Base-by-base conservation (phyloP, 208 protist species). In the Leishmania guyanensis region DNA sequence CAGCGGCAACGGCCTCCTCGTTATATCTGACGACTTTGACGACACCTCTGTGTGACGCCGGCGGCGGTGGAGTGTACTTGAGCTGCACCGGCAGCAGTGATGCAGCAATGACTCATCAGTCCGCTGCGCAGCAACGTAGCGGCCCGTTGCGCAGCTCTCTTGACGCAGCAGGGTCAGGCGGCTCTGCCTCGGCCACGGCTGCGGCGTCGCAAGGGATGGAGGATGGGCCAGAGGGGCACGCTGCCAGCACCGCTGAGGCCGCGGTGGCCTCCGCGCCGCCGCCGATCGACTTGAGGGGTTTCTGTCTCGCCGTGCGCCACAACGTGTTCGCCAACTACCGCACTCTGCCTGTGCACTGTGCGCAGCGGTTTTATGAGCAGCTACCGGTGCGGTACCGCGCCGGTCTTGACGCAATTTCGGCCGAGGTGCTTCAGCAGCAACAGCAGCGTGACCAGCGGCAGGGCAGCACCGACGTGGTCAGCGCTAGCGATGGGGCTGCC, bases 321-420 rank as follows among this genome's bases (percentile, higher is more conserved):
- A 82, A 79, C 82, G 89, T 93, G 5, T 96, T 88, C 73, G 88
- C 90, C 14, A 96, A 96, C 82, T 96, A 89, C 83, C 69, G 86
- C 29, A 89, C 88, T 51, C 70, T 88, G 22, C 88, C 93, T 3
- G 50, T 91, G 48, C 83, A 75, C 29, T 88, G 78, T 77, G 82
- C 77, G 6, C 77, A 74, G 22, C 69, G 20, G 50, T 93, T 84
- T 17, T 90, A 91, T 65, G 88, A 90, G 80, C 77, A 81, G 62
- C 80, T 96, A 14, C 85, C 85, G 20, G 74, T 64, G 69, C 80
- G 48, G 17, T 87, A 91, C 64, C 93, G 93, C 56, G 84, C 87
- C 12, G 91, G 93, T 14, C 84, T 96, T 22, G 84, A 91, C 14
- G 91, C 93, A 20, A 77, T 96, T n/a, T 76, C 76, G 1, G 81